Evolutionary conservation across 371 early-diverging fungal species (phyloP), one percentile per base, ranked within the genome.

Genomic region (Mucor racemosus): DNA sequence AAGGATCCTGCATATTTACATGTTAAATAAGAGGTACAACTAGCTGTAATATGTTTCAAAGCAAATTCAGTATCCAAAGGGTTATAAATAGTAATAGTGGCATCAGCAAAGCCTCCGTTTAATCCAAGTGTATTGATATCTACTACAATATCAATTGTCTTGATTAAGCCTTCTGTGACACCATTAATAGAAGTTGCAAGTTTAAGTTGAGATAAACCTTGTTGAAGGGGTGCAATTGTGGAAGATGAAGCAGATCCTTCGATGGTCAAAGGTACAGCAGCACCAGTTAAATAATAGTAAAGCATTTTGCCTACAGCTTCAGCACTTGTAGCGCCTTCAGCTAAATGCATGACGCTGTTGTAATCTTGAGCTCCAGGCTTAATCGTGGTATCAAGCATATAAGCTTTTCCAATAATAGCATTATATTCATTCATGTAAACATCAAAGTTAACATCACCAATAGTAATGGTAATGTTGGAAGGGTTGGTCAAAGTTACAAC

Each of bases 361-460:
- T 82, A 76, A 3, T 66, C 62, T 63, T 85, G 80, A 64, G 50
- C 62, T 31, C 88, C 88, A 61, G 88, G 88, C n/a, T 48, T 62
- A 34, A 88, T 76, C 6, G 73, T 71, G 58, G 77, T 72, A 66
- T 78, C 68, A 10, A 71, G 74, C 58, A 82, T 39, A 58, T 68
- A 67, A 15, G 75, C 76, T 53, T 65, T 56, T 60, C 84, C 86
- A 62, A 88, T 72, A 15, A 54, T 40, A 17, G 74, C 69, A 53
- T 74, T 65, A 48, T 61, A 60, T 6, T 80, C 80, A 34, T 75
- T 67, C 65, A 77, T 77, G n/a, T 64, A 42, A 39, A 84, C 75
- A 56, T 78, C 65, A 65, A 88, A 84, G 53, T 69, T 68, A 50
- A 85, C 76, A 61, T 84, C 72, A 36, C 86, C 86, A 41, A 86